Percentiles rank a stretch among this genome's conserved stretches.
phyloP scores from a whole-genome alignment of 1,139 yeast species.

The Zygoascus hellenicus region DNA sequence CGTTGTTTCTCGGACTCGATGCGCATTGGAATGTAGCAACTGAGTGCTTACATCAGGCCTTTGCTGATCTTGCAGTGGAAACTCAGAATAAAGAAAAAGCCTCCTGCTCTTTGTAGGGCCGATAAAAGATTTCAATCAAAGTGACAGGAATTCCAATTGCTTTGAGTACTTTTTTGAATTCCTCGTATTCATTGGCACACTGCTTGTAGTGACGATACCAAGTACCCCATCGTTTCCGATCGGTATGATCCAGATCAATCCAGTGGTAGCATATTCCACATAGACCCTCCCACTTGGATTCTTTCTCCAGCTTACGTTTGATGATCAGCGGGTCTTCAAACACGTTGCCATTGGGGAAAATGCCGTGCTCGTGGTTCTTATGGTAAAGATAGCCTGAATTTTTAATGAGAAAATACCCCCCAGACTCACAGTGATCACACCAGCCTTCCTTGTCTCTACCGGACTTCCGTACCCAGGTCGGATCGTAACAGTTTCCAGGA shows the following conservation, averaged over 20 bases:
- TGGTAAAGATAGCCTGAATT: slow-evolving; percentile 29
- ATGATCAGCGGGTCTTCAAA: slow-evolving; percentile 29
- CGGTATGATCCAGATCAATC: slow-evolving; percentile 28
- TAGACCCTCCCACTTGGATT: slow-evolving; percentile 28
- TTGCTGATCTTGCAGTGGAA: too few species aligned
- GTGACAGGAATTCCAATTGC: slow-evolving; percentile 26
- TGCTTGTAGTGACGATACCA: slow-evolving; percentile 30
- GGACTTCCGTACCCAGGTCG: slow-evolving; percentile 22
- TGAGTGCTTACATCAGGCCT: too few species aligned
- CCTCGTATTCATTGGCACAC: slow-evolving; percentile 29
- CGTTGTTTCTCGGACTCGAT: too few species aligned
- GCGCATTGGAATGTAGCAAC: too few species aligned
- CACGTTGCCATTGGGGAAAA: slow-evolving; percentile 27
- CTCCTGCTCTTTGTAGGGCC: slow-evolving; percentile 8
- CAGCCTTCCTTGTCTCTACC: slow-evolving; percentile 26
- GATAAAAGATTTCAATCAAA: slow-evolving; percentile 22
- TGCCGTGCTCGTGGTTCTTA: slow-evolving; percentile 30
- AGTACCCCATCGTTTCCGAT: slow-evolving; percentile 27
- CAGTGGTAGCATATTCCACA: slow-evolving; percentile 31
- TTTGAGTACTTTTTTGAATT: slow-evolving; percentile 23
- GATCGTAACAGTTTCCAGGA: slow-evolving; percentile 22
- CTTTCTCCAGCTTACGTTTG: slow-evolving; percentile 24
- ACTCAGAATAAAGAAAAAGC: too few species aligned
- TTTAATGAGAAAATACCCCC: slow-evolving; percentile 26
- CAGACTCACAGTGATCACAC: slow-evolving; percentile 27